Base-by-base conservation (phyloP, 768 basidiomycete species). In the Suillus sp. region DNA sequence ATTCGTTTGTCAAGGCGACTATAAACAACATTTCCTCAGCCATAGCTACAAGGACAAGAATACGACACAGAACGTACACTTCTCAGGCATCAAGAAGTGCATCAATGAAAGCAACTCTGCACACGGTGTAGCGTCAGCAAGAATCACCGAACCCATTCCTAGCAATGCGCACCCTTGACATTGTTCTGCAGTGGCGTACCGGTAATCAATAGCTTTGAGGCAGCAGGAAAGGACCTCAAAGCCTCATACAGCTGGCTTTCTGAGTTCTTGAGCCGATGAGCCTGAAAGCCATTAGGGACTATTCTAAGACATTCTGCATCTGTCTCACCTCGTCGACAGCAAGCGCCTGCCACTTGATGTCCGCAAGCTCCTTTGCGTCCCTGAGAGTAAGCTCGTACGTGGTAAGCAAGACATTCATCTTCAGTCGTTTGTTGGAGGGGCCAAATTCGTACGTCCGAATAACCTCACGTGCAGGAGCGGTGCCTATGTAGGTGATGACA, bases 21-120 rank as follows among this genome's bases (percentile, higher is more conserved):
- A 73, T 34, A 56, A 56, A 37, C 34, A 58, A 59, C 18, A 14
- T 57, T 25, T 57, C 56, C 6, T 75, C 22, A 75, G 47, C 11
- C 4, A 51, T 9, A 14, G 40, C 10, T 16, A 13, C n/a, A 5
- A 25, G 34, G 20, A 25, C 11, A 3, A 35, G 10, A 47, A 25
- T n/a, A 37, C 32, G 27, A 43, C 48, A 47, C 18, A 27, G 10
- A 51, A 68, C 90, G 75, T 67, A 93, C 94, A 99, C 80, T 93
- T 94, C 71, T 99, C 96, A 9, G 97, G 97, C 93, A 97, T 97
- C 68, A 99, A 81, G 83, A 99, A 99, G 75, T 99, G 97, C 96
- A 99, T 99, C 75, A 99, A 79, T 10, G 97, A 94, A 47, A 99
- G 81, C 40, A 99, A 79, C 76, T 99, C 97, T 97, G 71, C 8